Evolutionary conservation across 495 filamentous ascomycete species (phyloP), one percentile per base, ranked within the genome.

Genomic region (Cercophora newfieldiana): DNA sequence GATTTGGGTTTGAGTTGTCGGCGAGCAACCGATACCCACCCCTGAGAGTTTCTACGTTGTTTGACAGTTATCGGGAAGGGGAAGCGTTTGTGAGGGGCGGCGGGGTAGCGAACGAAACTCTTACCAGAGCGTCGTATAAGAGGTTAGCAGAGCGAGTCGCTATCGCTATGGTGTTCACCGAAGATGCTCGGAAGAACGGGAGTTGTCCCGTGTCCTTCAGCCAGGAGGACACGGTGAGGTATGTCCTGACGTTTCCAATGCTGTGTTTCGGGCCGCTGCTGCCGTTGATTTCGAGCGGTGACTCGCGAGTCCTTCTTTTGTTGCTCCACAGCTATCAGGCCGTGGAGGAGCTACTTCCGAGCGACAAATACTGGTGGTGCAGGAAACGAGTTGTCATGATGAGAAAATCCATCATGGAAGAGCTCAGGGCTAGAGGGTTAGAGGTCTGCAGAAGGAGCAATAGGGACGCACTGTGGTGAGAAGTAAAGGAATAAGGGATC

Each of bases 241-340:
- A 70, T 51, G 67, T 75, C 29, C 26, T 73, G 50, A 70, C 71
- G 31, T 71, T 75, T 50, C 61, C 71, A n/a, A 66, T 75, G 63
- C 55, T 71, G 51, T 75, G 71, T 30, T 71, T 71, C 53, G 66
- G 69, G 12, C 63, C 69, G 51, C 58, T 75, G 29, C 44, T 72
- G 59, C 47, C 54, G n/a, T 28, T 71, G 33, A 73, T 73, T 2
- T 56, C 68, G 21, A 49, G 37, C 3, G 73, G 73, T 0, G 73
- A 75, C 22, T 67, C 73, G 21, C 21, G 73, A 31, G 65, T 65
- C 7, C 53, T 75, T 29, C 61, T 73, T n/a, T 25, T 75, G 56
- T 54, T 73, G 59, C 68, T 58, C 7, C 71, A 75, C n/a, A 55
- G 73, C 1, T 75, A 75, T 25, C 67, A 64, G 3, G 63, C 65